Evolutionary conservation across 768 basidiomycete species (phyloP).

Genomic region (Macrolepiota albuminosa): DNA sequence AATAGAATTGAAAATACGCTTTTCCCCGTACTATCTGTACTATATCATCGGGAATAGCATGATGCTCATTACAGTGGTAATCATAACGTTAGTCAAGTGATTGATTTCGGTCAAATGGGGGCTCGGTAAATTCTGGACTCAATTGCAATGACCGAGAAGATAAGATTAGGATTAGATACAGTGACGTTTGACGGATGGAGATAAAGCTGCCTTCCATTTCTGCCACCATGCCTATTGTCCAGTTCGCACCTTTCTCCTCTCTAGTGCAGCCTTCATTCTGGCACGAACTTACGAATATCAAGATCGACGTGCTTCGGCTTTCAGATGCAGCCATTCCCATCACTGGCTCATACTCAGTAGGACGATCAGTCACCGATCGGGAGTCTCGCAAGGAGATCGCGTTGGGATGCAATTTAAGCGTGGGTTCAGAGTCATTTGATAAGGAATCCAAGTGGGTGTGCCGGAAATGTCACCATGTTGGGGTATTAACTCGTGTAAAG

Average conservation of each 20-base stretch:
- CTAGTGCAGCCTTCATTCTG: conserved; percentile 89
- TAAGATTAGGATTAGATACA: conserved; percentile 8
- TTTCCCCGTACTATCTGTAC: no score
- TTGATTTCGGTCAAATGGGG: no score
- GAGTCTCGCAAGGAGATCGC: conserved; percentile 71
- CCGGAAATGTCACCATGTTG: background rate
- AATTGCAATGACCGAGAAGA: background rate
- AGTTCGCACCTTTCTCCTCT: conserved; percentile 87
- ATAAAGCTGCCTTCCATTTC: background rate
- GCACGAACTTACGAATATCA: conserved; percentile 83
- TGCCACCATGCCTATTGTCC: conserved; percentile 56
- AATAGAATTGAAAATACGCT: no score
- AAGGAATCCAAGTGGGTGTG: conserved; percentile 37
- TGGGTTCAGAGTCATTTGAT: conserved; percentile 64
- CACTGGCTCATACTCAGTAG: conserved; percentile 63
- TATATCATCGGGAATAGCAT: no score
- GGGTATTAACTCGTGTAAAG: conserved; percentile 23
- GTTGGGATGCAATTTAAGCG: conserved; percentile 60
- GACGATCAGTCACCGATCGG: conserved; percentile 68
- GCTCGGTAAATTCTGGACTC: no score
- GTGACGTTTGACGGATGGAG: background rate
- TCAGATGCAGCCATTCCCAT: conserved; percentile 68
- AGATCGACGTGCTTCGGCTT: conserved; percentile 86
- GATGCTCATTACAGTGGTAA: no score
- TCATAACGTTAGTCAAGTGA: no score